These are phyloP conservation scores for Solanum verrucosum DNA, from an alignment of 257 asterid genomes.

Conservation along the genomic window DNA sequence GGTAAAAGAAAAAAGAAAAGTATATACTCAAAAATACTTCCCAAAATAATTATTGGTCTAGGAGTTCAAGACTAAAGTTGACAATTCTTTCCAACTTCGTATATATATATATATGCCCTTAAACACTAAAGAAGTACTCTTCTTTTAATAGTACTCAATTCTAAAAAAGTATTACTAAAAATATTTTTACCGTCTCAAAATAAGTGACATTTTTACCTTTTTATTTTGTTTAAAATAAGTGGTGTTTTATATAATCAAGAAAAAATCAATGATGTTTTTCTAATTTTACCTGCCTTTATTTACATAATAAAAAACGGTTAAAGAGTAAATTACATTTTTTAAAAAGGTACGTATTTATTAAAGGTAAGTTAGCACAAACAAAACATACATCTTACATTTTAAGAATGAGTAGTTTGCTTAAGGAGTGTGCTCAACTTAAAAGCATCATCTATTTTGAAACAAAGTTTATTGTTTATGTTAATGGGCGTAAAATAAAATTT, in stretches of 20 bases:
- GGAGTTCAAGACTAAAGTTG: not conserved
- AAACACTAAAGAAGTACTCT: not conserved
- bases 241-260: too few species aligned
- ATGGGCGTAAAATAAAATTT: not conserved
- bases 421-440: not conserved
- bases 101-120: not conserved
- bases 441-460: too few species aligned
- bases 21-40: not conserved
- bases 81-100: not conserved
- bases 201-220: not conserved
- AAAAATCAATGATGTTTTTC: too few species aligned
- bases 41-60: not conserved
- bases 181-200: not conserved
- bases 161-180: not conserved
- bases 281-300: too few species aligned
- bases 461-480: not conserved
- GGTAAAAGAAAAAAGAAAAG: not conserved
- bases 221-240: too few species aligned
- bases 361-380: not conserved
- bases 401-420: not conserved
- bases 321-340: too few species aligned
- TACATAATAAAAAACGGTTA: too few species aligned
- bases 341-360: too few species aligned
- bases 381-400: not conserved
- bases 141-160: not conserved